Base-by-base conservation (phyloP, 2,329 filamentous ascomycete genomes). In the Xylariaceae sp. region DNA sequence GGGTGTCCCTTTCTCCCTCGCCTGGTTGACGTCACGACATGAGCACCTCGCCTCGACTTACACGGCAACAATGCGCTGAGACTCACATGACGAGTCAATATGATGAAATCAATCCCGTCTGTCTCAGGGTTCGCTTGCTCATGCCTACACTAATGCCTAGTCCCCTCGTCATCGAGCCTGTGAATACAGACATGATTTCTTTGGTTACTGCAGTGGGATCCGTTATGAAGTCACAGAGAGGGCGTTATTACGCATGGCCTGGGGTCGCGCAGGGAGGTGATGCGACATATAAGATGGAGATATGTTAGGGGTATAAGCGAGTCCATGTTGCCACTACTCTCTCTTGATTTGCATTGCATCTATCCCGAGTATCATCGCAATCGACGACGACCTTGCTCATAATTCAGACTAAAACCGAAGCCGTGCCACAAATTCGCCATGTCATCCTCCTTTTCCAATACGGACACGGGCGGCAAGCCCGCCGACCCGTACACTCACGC, bases 401-500 rank as follows among this genome's bases (percentile, higher is more conserved):
- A 4, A 11, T 4, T 15, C 11, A 30, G 0, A 42, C n/a, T 8
- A 23, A n/a, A 10, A 45, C 7, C 13, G 53, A 47, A 11, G 42
- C 39, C 39, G 35, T 13, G 10, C 13, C 15, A 42, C 1, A 44
- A 7, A 13, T 23, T 49, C 57, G 76, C 63, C 76, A 85, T 68
- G 76, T 76, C 17, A 2, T 18, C 65, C 67, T 73, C 70, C 72
- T 83, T 80, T 73, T 81, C 81, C 72, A 88, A 88, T 73, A 74
- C 85, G 45, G 74, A 80, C 64, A 84, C 84, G 48, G 85, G 84
- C 70, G 77, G 76, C 73, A 84, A 88, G 75, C 77, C 83, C 48
- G 83, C 79, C 56, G 89, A 94, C 75, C 90, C 90, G 1, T 96
- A 95, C 80, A 91, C 85, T 71, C 76, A 78, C 60, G 84, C 87